These are phyloP conservation scores for Citrus hindsii DNA, from an alignment of 345 rosid species.

Conservation along the genomic window DNA sequence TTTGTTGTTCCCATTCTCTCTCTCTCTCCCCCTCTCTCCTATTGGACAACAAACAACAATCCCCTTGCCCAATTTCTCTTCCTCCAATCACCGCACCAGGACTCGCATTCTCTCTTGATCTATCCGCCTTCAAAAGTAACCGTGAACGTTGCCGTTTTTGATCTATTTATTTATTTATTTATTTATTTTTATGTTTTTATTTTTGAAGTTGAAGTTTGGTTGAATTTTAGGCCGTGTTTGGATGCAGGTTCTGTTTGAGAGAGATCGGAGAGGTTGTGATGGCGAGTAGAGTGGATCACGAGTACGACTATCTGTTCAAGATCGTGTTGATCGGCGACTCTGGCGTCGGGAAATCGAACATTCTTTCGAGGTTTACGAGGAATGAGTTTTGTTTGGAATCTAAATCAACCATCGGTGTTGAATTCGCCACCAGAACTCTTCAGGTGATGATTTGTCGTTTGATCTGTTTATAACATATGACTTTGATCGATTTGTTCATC, in stretches of 20 bases:
- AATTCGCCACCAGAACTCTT: constrained; percentile 67
- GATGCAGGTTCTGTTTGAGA: constrained; percentile 32
- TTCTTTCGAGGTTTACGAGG: constrained; percentile 65
- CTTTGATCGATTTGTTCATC: not conserved
- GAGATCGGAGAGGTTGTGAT: constrained; percentile 26
- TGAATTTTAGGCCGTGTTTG: constrained; percentile 15
- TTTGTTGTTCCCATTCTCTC: not conserved
- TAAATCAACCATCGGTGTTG: constrained; percentile 72
- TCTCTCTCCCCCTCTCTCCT: not conserved
- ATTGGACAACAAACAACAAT: not conserved
- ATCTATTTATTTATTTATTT: not conserved
- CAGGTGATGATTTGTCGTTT: constrained; percentile 34
- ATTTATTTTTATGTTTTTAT: not conserved
- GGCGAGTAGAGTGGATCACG: constrained; percentile 61
- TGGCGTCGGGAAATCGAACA: constrained; percentile 78
- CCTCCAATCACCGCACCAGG: not conserved
- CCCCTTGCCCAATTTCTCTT: not conserved
- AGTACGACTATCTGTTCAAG: constrained; percentile 71
- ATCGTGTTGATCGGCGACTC: constrained; percentile 79
- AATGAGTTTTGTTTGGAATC: constrained; percentile 74
- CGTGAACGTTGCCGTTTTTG: not conserved
- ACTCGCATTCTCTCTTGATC: constrained; percentile 24
- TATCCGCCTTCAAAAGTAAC: constrained; percentile 25
- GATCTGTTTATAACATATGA: not conserved
- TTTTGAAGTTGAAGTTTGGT: not conserved